Conservation (phyloP, 148 eudicot species). For the Euryodendron excelsum region DNA sequence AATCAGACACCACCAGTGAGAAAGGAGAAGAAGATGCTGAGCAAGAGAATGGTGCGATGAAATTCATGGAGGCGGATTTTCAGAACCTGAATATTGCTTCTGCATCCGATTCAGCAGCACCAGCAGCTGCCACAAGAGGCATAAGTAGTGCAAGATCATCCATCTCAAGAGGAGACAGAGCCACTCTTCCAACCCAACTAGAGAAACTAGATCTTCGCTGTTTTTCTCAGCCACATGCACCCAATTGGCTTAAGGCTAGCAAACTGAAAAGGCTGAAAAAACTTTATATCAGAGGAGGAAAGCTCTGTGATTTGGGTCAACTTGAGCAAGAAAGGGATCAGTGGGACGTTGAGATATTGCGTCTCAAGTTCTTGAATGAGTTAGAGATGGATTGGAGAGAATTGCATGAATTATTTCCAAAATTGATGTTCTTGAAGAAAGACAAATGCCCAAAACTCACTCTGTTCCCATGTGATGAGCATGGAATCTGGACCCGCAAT, state of each 20-base stretch:
- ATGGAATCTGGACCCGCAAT: slow-evolving; percentile 31
- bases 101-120: too few relatives aligned
- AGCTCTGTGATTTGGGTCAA: slow-evolving; percentile 13
- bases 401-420: slow-evolving; percentile 7
- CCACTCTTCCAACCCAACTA: slow-evolving; percentile 11
- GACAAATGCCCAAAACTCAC: slow-evolving; percentile 28
- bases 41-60: background rate
- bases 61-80: too few relatives aligned
- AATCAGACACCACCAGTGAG: background rate
- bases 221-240: slow-evolving; percentile 7
- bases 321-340: background rate
- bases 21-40: background rate
- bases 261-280: slow-evolving; percentile 24
- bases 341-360: slow-evolving; percentile 27
- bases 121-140: too few relatives aligned
- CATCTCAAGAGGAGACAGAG: too few relatives aligned
- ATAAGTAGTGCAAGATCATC: too few relatives aligned
- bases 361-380: slow-evolving; percentile 17
- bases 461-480: slow-evolving; percentile 29
- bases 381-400: slow-evolving; percentile 19
- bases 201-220: slow-evolving; percentile 35
- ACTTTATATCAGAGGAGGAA: slow-evolving; percentile 40
- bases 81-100: too few relatives aligned
- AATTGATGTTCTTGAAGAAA: slow-evolving; percentile 27
- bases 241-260: slow-evolving; percentile 11